Percentiles rank a stretch among this genome's conserved stretches.
phyloP scores from a whole-genome alignment of 2,329 filamentous ascomycete genomes.

The Orbilia quercus region DNA sequence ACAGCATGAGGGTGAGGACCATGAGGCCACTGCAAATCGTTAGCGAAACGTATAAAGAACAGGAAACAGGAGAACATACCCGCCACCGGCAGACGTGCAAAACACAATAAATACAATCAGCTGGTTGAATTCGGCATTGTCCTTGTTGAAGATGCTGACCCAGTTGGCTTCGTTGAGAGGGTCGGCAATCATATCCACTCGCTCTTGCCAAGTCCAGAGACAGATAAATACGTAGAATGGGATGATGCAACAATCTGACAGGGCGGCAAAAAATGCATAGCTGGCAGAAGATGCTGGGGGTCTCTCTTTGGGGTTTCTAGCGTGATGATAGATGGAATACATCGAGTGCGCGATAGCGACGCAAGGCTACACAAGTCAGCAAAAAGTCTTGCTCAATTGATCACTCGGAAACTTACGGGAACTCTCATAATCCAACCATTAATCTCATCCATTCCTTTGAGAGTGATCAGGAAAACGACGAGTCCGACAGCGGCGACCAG shows the following conservation, averaged over 20 bases:
- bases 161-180: conserved; percentile 38
- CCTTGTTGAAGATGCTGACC: conserved; percentile 66
- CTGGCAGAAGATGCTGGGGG: conserved; percentile 84
- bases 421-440: conserved; percentile 81
- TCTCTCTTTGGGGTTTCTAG: conserved; percentile 75
- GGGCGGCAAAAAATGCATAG: conserved; percentile 84
- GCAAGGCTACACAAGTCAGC: conserved; percentile 72
- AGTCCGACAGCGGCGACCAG: conserved; percentile 77
- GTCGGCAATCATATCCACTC: conserved; percentile 61
- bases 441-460: conserved; percentile 73
- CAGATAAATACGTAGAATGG: conserved; percentile 73
- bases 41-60: conserved; percentile 64
- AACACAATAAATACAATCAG: conserved; percentile 68
- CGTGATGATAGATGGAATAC: conserved; percentile 85
- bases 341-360: conserved; percentile 76
- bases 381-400: conserved; percentile 5
- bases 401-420: conserved; percentile 69
- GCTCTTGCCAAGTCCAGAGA: conserved; percentile 68
- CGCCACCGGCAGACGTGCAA: conserved; percentile 63
- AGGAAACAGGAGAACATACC: conserved; percentile 70
- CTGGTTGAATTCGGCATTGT: conserved; percentile 65
- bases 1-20: conserved; percentile 75
- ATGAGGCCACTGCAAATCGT: conserved; percentile 70
- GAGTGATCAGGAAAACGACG: conserved; percentile 79
- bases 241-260: conserved; percentile 76